A percentile compares a stretch with the other conserved stretches of the same genome.
phyloP scores from a whole-genome alignment of 345 rosid species.

The Geranium rotundifolium region DNA sequence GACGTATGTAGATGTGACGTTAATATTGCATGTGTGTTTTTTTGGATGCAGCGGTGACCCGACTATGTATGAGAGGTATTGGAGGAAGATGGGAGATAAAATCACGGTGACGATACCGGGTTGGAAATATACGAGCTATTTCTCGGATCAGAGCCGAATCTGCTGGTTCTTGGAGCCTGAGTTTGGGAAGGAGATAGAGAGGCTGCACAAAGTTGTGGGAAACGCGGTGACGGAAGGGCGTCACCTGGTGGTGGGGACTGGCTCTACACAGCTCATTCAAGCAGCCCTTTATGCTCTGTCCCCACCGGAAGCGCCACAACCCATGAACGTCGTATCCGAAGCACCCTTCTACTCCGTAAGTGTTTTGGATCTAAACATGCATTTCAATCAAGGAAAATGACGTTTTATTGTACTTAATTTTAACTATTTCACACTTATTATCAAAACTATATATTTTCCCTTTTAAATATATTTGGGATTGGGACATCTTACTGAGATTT shows the following conservation, averaged over 20 bases:
- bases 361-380: neutral
- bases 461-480: too few relatives aligned
- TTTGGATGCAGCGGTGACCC: constrained; percentile 82
- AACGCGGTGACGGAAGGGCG: constrained; percentile 63
- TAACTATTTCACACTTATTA: too few relatives aligned
- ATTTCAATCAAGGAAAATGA: too few relatives aligned
- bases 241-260: constrained; percentile 76
- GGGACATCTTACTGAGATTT: too few relatives aligned
- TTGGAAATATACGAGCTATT: constrained; percentile 84
- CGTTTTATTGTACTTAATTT: too few relatives aligned
- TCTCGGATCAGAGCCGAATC: constrained; percentile 47
- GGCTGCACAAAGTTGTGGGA: constrained; percentile 65
- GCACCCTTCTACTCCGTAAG: constrained; percentile 80
- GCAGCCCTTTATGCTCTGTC: constrained; percentile 80
- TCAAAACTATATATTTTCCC: too few relatives aligned
- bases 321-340: constrained; percentile 65
- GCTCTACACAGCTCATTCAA: constrained; percentile 78
- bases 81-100: constrained; percentile 58
- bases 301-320: constrained; percentile 39
- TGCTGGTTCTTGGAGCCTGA: constrained; percentile 94
- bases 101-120: constrained; percentile 67
- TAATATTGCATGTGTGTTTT: too few relatives aligned
- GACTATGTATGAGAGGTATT: constrained; percentile 64
- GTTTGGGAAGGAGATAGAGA: constrained; percentile 43
- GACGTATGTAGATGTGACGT: too few relatives aligned